Evolutionary conservation across 2,329 filamentous ascomycete genomes (phyloP).

Genomic region (Claviceps monticola): DNA sequence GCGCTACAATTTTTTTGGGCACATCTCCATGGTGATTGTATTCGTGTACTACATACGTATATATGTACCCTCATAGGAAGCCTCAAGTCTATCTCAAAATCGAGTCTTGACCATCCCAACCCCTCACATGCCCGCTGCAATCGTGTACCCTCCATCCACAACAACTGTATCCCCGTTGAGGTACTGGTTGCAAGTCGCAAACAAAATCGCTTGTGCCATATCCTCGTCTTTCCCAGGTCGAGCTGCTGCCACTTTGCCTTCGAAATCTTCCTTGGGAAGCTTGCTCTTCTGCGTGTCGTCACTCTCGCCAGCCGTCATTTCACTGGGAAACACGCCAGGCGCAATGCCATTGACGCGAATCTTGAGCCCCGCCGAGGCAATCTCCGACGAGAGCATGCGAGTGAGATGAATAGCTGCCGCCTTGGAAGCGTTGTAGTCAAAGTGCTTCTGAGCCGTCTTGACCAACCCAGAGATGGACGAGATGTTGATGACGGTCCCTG

Average conservation of each 20-base stretch:
- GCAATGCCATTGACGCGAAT: slow-evolving; percentile 60
- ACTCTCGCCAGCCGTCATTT: slow-evolving; percentile 49
- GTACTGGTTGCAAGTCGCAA: slow-evolving; percentile 29
- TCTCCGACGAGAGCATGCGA: slow-evolving; percentile 48
- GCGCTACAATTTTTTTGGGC: too few relatives aligned
- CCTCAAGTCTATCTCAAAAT: too few relatives aligned
- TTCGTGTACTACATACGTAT: too few relatives aligned
- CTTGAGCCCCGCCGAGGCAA: slow-evolving; percentile 44
- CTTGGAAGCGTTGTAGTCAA: slow-evolving; percentile 50
- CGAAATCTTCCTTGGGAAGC: slow-evolving; percentile 42
- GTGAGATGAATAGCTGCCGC: slow-evolving; percentile 51
- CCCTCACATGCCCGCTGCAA: slow-evolving; percentile 19
- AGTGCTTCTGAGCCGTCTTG: slow-evolving; percentile 50
- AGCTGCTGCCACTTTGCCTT: slow-evolving; percentile 43
- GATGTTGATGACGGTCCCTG: slow-evolving; percentile 52
- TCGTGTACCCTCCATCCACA: slow-evolving; percentile 31
- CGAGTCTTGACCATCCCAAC: not conserved
- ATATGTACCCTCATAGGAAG: too few relatives aligned
- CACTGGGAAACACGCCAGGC: slow-evolving; percentile 55
- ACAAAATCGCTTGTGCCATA: slow-evolving; percentile 55
- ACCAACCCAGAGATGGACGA: slow-evolving; percentile 52
- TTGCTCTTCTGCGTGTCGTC: slow-evolving; percentile 42
- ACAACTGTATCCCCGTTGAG: slow-evolving; percentile 28
- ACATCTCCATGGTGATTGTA: too few relatives aligned
- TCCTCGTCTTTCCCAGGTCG: slow-evolving; percentile 58